These are phyloP conservation scores for Phytophthora sojae DNA, from an alignment of 352 stramenopile species.

Conservation along the genomic window DNA sequence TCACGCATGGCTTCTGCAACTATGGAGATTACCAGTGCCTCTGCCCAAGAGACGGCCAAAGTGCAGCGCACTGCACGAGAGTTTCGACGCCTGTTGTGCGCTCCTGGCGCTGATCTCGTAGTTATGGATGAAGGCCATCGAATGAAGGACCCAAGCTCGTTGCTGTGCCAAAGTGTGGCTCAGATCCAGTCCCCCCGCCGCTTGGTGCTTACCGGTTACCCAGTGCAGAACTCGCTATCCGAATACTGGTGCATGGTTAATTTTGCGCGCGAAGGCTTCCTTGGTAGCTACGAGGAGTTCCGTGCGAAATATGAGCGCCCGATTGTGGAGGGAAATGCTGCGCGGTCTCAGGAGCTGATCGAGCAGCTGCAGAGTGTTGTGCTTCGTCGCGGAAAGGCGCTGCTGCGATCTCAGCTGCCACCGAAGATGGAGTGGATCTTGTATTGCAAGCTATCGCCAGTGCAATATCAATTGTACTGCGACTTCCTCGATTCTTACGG, in stretches of 20 bases:
- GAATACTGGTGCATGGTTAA: slow-evolving; percentile 94
- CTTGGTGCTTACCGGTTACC: slow-evolving; percentile 94
- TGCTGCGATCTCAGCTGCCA: slow-evolving; percentile 77
- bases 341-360: slow-evolving; percentile 74
- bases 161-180: slow-evolving; percentile 83
- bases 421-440: slow-evolving; percentile 90
- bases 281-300: slow-evolving; percentile 82
- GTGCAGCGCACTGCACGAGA: slow-evolving; percentile 63
- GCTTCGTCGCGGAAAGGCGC: slow-evolving; percentile 68
- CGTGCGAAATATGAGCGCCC: slow-evolving; percentile 81
- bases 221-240: slow-evolving; percentile 95
- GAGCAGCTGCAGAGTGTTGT: slow-evolving; percentile 70
- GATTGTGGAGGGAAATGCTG: slow-evolving; percentile 76
- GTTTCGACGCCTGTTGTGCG: slow-evolving; percentile 62
- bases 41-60: slow-evolving; percentile 54
- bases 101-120: slow-evolving; percentile 78
- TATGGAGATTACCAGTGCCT: slow-evolving; percentile 69
- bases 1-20: slow-evolving; percentile 67
- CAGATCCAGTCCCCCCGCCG: slow-evolving; percentile 80
- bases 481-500: slow-evolving; percentile 73
- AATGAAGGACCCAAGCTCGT: slow-evolving; percentile 87
- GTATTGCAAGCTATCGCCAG: slow-evolving; percentile 82
- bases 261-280: slow-evolving; percentile 78
- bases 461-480: slow-evolving; percentile 86
- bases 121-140: slow-evolving; percentile 91